phyloP scores from a whole-genome alignment of 2,329 filamentous ascomycete genomes.

The Penicillium sumatraense region DNA sequence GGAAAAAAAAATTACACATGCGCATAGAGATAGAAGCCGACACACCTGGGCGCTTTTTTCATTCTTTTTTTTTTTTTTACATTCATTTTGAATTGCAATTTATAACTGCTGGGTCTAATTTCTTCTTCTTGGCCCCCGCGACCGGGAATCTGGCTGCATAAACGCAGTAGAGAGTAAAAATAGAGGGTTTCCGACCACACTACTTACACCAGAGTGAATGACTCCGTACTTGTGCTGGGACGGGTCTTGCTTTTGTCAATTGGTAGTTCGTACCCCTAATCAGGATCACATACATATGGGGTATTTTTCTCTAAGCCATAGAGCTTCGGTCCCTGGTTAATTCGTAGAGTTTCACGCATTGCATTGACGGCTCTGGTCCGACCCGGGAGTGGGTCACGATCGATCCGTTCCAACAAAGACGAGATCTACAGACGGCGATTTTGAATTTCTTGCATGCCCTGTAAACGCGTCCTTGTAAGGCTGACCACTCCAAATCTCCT shows the following conservation, averaged over 20 bases:
- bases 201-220: too few relatives aligned
- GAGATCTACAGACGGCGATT: background rate
- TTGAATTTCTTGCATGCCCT: background rate
- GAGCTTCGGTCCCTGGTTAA: background rate
- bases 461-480: background rate
- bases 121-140: background rate
- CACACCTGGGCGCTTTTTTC: background rate
- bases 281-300: background rate
- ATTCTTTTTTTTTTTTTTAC: background rate
- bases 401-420: background rate
- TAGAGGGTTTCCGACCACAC: too few relatives aligned
- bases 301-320: background rate
- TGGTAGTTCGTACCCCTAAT: background rate
- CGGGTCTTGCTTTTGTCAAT: background rate
- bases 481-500: background rate
- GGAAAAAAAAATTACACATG: background rate
- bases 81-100: background rate
- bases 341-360: background rate
- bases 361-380: background rate
- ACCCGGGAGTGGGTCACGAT: background rate
- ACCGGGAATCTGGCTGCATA: too few relatives aligned
- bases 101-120: background rate
- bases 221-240: too few relatives aligned
- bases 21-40: background rate
- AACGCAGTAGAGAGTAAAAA: background rate